Base-by-base conservation (phyloP, 495 filamentous ascomycete genomes). In the Penicillium ucsense region DNA sequence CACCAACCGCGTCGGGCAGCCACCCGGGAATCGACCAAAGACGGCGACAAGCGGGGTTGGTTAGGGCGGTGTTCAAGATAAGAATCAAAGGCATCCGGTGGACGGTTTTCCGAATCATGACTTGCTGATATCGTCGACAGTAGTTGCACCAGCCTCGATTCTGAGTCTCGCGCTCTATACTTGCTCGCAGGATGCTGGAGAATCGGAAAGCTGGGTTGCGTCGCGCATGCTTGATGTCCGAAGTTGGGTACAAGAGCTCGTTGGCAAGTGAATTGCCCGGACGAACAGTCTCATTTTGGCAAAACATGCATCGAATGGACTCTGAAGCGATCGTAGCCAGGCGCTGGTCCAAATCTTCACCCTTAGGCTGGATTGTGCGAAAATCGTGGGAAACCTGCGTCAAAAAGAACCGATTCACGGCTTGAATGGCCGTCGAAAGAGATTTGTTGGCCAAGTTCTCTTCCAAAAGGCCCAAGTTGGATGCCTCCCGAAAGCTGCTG, bases 1-100 rank as follows among this genome's bases (percentile, higher is more conserved):
- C 75, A 4, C 94, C 92, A 54, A 98, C 86, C 56, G 95, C 87
- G 53, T 89, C 85, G 1, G 92, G 92, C 10, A 98, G 71, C 86
- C 90, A 97, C 8, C 83, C 86, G 4, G 86, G 89, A 28, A 80
- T 86, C 5, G 83, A 73, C 94, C 92, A 98, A 20, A 92, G 66
- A 38, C 85, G 80, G 49, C 82, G 80, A 29, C 84, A 82, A 46
- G 92, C 83, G 0, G 77, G 71, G 20, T 70, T 84, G 11, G 74
- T 81, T 20, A 89, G 74, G 4, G 82, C 85, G 4, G 91, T 79
- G 60, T 95, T 94, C 27, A 98, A 74, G 62, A 90, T 79, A 36
- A 98, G 62, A 32, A 96, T 84, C 7, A 75, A 71, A n/a, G 92
- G 89, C 52, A 94, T 77, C 12, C 76, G 77, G 47, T 85, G 80